phyloP scores from a whole-genome alignment of 2,329 filamentous ascomycete genomes.

The Paramyrothecium roridum region DNA sequence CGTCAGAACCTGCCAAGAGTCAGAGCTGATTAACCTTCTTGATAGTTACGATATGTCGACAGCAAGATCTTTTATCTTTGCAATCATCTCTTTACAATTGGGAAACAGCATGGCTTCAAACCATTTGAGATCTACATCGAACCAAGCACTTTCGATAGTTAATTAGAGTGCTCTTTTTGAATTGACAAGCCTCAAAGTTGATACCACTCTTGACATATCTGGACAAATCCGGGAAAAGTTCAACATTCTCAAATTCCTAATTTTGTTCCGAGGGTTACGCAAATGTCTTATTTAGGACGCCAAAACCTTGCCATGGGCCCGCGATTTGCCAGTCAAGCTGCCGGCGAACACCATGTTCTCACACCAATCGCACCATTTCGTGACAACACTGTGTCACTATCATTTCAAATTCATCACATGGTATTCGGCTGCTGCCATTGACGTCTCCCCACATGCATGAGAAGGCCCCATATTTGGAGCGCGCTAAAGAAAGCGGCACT shows the following conservation, averaged over 20 bases:
- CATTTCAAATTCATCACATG: background rate
- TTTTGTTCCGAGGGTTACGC: too few species aligned
- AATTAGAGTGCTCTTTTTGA: too few species aligned
- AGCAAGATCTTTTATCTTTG: background rate
- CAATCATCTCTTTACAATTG: background rate
- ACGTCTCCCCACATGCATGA: background rate
- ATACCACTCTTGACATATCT: too few species aligned
- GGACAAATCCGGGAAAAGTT: too few species aligned
- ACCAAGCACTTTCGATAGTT: too few species aligned
- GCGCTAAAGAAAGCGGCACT: background rate
- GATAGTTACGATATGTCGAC: background rate
- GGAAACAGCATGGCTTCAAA: background rate
- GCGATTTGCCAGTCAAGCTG: too few species aligned
- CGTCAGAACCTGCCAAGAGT: too few species aligned
- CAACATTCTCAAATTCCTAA: too few species aligned
- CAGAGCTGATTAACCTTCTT: background rate
- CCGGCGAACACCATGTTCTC: background rate
- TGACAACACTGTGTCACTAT: background rate
- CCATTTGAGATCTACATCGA: background rate
- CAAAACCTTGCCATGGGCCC: too few species aligned
- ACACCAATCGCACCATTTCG: background rate
- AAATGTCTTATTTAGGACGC: too few species aligned
- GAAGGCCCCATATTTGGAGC: background rate
- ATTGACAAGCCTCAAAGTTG: too few species aligned
- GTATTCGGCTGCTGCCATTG: background rate